phyloP scores from a whole-genome alignment of 73 alveolate species.

The Durusdinium trenchii region DNA sequence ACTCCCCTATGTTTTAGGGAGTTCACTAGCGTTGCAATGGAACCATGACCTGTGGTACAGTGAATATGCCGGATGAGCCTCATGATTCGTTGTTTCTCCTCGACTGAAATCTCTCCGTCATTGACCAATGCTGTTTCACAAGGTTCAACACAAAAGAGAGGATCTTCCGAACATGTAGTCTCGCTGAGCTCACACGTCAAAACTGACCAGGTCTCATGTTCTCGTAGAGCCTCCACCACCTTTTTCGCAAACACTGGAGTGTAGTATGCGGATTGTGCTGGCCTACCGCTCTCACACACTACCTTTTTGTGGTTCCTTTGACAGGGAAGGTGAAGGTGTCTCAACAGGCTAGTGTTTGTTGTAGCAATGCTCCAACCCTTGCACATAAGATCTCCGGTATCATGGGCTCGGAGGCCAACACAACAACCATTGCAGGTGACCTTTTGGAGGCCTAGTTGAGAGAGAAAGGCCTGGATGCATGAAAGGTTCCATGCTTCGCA shows the following conservation, averaged over 20 bases:
- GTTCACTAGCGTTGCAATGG: not conserved
- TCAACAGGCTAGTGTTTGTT: not conserved
- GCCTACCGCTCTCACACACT: not conserved
- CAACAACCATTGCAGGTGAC: not conserved
- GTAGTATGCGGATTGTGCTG: constrained; percentile 21
- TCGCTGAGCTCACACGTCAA: not conserved
- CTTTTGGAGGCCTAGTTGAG: not conserved
- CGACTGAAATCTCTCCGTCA: not conserved
- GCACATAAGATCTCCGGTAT: not conserved
- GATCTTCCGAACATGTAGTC: not conserved
- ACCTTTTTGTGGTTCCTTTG: not conserved
- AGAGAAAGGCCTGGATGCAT: not conserved
- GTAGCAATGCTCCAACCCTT: constrained; percentile 21
- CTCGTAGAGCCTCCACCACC: not conserved
- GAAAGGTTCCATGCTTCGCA: constrained; percentile 3
- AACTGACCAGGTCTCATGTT: not conserved
- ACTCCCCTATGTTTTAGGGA: not conserved
- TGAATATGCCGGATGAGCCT: not conserved
- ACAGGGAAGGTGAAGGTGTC: not conserved
- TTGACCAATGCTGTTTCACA: too few relatives aligned
- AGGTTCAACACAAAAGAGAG: not conserved
- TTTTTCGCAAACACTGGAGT: not conserved
- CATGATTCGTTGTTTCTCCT: not conserved
- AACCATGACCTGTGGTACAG: not conserved
- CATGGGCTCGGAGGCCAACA: not conserved